A percentile compares a stretch with the other conserved stretches of the same genome.
Conservation (phyloP, 164 flowering plant species). For the Stephania japonica region DNA sequence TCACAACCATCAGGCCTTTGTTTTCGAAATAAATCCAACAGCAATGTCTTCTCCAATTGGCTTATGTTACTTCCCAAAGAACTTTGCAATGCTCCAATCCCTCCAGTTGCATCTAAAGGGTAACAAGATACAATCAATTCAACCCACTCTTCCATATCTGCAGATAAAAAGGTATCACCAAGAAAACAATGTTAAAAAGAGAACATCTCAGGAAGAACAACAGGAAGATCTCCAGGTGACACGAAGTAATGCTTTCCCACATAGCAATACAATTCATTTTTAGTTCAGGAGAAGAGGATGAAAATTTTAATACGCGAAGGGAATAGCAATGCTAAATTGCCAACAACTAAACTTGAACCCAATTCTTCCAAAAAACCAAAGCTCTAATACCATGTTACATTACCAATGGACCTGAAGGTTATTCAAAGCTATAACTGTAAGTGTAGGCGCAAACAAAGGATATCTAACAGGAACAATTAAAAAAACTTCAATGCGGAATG, state of each 20-base stretch:
- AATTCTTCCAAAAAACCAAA: too few species aligned
- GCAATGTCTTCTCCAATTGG: slow-evolving; percentile 42
- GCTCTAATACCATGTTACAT: too few species aligned
- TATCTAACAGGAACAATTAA: too few species aligned
- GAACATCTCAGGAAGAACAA: neutral
- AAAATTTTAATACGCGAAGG: too few species aligned
- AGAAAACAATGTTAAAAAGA: neutral
- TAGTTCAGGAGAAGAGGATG: neutral
- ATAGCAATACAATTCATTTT: neutral
- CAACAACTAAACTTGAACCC: too few species aligned
- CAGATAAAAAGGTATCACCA: slow-evolving; percentile 11
- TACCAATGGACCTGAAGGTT: too few species aligned
- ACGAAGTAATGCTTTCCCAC: neutral
- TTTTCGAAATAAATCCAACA: slow-evolving; percentile 63
- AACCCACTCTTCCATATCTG: slow-evolving; percentile 80
- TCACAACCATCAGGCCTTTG: slow-evolving; percentile 36
- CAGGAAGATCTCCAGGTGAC: neutral
- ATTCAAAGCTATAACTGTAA: too few species aligned
- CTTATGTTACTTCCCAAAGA: slow-evolving; percentile 37
- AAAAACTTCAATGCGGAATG: too few species aligned
- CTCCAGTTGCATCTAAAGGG: slow-evolving; percentile 42
- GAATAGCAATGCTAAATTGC: too few species aligned
- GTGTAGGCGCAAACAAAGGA: too few species aligned
- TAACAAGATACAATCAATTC: slow-evolving; percentile 72
- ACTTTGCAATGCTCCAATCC: slow-evolving; percentile 27